These are phyloP conservation scores for Solanum boliviense DNA, from an alignment of 257 asterid species.

Conservation along the genomic window DNA sequence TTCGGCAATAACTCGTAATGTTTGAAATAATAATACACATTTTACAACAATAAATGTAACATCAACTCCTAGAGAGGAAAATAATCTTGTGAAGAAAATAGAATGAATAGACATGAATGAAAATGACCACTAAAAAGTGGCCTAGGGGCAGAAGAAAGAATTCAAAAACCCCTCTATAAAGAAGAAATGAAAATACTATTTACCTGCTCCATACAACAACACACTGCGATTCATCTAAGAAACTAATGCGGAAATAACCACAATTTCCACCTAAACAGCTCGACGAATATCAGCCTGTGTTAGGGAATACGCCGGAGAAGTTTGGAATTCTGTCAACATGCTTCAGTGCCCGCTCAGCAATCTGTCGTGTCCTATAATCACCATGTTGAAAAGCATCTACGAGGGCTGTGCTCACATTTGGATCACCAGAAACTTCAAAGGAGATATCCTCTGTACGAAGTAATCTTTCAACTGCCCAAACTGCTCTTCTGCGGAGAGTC, in stretches of 20 bases:
- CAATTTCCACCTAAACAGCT: constrained; percentile 2
- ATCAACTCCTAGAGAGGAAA: neutral
- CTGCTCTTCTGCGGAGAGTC: constrained; percentile 55
- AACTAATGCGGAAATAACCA: neutral
- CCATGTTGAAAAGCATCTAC: constrained; percentile 91
- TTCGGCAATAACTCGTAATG: neutral
- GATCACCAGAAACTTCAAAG: constrained; percentile 48
- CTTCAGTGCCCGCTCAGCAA: constrained; percentile 81
- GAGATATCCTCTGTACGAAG: constrained; percentile 62
- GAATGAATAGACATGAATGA: neutral
- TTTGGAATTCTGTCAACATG: constrained; percentile 82
- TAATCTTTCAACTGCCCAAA: constrained; percentile 88
- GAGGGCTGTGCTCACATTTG: constrained; percentile 70
- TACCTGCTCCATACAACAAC: constrained; percentile 23
- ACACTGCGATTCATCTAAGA: neutral
- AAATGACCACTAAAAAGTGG: neutral
- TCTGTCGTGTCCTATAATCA: constrained; percentile 73
- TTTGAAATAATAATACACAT: neutral
- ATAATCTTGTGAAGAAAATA: neutral
- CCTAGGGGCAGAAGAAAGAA: neutral
- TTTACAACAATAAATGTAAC: neutral
- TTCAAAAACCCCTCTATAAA: constrained; percentile 10
- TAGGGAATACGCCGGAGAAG: constrained; percentile 79
- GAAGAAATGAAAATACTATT: constrained; percentile 9
- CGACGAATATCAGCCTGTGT: constrained; percentile 13